Base-by-base conservation (phyloP, 306 rosid species). In the Leucaena leucocephala region DNA sequence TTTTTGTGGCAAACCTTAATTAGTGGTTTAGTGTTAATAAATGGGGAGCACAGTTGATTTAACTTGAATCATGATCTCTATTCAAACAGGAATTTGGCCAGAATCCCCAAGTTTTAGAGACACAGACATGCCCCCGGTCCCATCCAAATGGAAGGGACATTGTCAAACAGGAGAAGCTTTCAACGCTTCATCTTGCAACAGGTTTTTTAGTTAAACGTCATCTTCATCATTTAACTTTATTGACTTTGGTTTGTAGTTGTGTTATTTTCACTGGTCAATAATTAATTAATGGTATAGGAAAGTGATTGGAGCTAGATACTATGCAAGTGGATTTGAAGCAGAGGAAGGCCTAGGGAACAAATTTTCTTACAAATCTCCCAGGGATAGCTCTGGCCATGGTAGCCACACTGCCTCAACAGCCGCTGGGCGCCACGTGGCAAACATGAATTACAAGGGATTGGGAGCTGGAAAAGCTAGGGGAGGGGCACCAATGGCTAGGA, bases 301-400 rank as follows among this genome's bases (percentile, higher is more conserved):
- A 85, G 79, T 92, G 84, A 90, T 92, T 69, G 97, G 97, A 61
- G 97, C 97, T 8, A 89, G 93, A 82, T 92, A 90, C 88, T 92
- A 73, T 82, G 82, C 84, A 55, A 43, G 87, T 55, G 97, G 97
- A 49, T 92, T 89, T 76, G 88, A 85, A 81, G 93, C 96, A 52
- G 95, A 92, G 58, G 95, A 89, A 85, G 93, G 76, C 1, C 72
- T 87, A 58, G 79, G 74, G 1, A 77, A 69, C 76, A 81, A 76
- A 71, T 67, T 82, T n/a, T 76, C 91, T 17, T 92, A 86, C 85
- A 92, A 62, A 52, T 92, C 97, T n/a, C 88, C 97, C 17, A 86
- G 97, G 86, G 97, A 92, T 70, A 90, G 95, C 87, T 69, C 88
- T 1, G 97, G 97, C 14, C 97, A 92, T 79, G 97, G 97, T 4